Conservation (phyloP, 179 eudicot genomes). For the Actinidia arguta region DNA sequence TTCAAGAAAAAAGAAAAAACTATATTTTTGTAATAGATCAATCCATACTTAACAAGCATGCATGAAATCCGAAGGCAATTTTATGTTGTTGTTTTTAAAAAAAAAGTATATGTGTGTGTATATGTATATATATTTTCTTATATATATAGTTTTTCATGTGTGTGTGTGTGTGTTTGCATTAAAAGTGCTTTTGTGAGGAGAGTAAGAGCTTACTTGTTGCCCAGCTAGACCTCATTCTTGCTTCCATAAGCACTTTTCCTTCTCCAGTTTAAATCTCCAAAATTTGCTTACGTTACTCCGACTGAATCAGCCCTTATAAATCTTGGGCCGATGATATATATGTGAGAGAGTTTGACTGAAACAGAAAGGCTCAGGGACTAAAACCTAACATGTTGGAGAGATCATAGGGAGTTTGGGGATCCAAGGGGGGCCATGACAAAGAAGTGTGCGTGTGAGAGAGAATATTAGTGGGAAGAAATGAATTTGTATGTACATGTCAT, state of each 20-base stretch:
- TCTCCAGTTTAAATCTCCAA: neutral
- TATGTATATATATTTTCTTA: too few relatives aligned
- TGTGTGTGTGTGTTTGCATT: neutral
- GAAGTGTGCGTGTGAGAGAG: neutral
- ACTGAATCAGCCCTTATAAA: neutral
- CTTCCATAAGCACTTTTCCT: neutral
- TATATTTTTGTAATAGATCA: neutral
- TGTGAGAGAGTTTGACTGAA: too few relatives aligned
- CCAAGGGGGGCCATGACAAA: neutral
- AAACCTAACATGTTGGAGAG: neutral
- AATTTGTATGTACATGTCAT: too few relatives aligned
- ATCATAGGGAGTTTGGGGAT: neutral
- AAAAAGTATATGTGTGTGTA: too few relatives aligned
- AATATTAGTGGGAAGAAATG: too few relatives aligned
- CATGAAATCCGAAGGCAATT: too few relatives aligned
- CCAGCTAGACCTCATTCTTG: neutral
- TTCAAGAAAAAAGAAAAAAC: too few relatives aligned
- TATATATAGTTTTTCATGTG: neutral
- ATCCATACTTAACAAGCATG: too few relatives aligned
- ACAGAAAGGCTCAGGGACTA: too few relatives aligned
- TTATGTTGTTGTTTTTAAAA: too few relatives aligned
- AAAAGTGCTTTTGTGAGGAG: too few relatives aligned
- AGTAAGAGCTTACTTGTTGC: constrained; percentile 1
- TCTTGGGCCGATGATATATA: neutral
- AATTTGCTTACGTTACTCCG: neutral